Percentiles rank a stretch among this genome's conserved stretches.
Evolutionary conservation across 78 protist genomes (phyloP).

Genomic region (Emiliania huxleyi): DNA sequence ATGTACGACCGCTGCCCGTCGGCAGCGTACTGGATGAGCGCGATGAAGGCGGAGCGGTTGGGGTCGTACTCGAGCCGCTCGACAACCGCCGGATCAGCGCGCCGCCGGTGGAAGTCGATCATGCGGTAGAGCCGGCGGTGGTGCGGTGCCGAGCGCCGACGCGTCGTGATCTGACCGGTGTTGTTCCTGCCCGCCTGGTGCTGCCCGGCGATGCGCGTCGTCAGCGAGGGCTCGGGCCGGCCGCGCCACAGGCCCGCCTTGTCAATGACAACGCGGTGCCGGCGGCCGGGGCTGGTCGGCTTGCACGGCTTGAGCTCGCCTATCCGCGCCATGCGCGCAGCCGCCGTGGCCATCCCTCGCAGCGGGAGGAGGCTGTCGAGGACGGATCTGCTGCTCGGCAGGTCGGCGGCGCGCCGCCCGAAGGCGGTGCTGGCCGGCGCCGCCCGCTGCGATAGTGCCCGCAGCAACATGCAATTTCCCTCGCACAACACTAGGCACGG

Average conservation of each 20-base stretch:
- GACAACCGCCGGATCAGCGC: neutral
- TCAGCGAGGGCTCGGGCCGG: neutral
- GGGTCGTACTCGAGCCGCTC: slow-evolving; percentile 23
- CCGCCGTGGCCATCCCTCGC: no score
- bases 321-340: neutral
- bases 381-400: no score
- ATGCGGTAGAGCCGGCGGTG: neutral
- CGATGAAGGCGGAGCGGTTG: neutral
- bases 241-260: neutral
- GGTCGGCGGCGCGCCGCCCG: no score
- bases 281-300: neutral
- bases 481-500: no score
- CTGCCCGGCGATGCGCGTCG: neutral
- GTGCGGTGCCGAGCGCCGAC: neutral
- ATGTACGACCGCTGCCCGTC: neutral
- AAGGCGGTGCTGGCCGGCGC: no score
- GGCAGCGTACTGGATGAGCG: neutral
- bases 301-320: neutral
- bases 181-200: neutral
- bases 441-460: no score
- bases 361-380: no score
- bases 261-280: neutral
- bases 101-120: neutral
- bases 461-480: no score
- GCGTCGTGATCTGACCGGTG: neutral